Evolutionary conservation across 148 eudicot species (phyloP).

Genomic region (Diospyros lotus): DNA sequence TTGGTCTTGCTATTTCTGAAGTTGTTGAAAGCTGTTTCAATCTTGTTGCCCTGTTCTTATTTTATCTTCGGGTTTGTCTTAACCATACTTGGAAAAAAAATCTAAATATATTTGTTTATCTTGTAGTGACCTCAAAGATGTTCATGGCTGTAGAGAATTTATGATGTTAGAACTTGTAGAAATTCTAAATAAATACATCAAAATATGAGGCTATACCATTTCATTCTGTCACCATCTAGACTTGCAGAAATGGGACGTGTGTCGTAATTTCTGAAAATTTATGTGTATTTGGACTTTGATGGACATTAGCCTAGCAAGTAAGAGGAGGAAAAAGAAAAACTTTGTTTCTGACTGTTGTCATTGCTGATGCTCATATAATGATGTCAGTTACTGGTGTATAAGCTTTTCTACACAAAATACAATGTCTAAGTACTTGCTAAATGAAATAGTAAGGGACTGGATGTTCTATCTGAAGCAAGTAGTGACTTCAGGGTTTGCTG

Average conservation of each 20-base stretch:
- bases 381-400: not conserved
- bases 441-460: not conserved
- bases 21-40: not conserved
- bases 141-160: not conserved
- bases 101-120: too few relatives aligned
- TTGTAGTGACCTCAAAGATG: not conserved
- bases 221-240: not conserved
- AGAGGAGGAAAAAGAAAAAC: not conserved
- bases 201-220: not conserved
- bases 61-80: not conserved
- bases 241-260: not conserved
- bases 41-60: not conserved
- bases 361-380: not conserved
- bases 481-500: not conserved
- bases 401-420: not conserved
- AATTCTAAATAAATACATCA: not conserved
- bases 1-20: not conserved
- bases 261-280: not conserved
- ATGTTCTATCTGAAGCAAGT: not conserved
- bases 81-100: not conserved
- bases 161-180: not conserved
- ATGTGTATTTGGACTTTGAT: not conserved
- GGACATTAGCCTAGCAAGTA: not conserved
- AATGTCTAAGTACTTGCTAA: not conserved
- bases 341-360: not conserved